Conservation (phyloP, 805 yeast genomes). For the Jamesozyma hellenica region DNA sequence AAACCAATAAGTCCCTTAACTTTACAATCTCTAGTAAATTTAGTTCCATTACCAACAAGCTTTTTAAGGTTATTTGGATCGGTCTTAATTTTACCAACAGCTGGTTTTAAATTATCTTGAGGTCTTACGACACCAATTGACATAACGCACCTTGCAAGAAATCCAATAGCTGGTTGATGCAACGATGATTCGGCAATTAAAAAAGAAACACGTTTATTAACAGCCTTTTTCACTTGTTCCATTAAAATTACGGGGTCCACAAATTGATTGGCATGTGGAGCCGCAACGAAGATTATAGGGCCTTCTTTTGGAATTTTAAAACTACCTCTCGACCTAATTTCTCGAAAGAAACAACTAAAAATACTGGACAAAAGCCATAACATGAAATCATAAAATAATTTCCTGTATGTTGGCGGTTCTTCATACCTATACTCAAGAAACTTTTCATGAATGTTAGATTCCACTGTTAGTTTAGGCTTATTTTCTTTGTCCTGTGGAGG, state of each 20-base stretch:
- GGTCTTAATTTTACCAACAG: conserved; percentile 54
- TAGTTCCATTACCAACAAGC: conserved; percentile 49
- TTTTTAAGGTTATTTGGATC: conserved; percentile 42
- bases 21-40: conserved; percentile 51
- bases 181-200: conserved; percentile 72
- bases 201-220: conserved; percentile 57
- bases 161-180: conserved; percentile 57
- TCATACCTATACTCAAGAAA: conserved; percentile 17
- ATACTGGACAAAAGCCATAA: conserved; percentile 40
- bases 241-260: conserved; percentile 72
- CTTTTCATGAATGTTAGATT: neutral
- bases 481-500: neutral
- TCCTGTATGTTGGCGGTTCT: conserved; percentile 33
- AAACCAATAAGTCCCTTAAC: conserved; percentile 62
- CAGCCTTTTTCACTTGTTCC: conserved; percentile 35
- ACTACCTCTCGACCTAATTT: conserved; percentile 81
- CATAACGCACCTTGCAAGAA: conserved; percentile 62
- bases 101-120: conserved; percentile 68
- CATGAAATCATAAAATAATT: conserved; percentile 40
- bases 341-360: conserved; percentile 72
- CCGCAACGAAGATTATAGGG: conserved; percentile 86
- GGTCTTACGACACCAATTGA: conserved; percentile 89
- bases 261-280: conserved; percentile 94
- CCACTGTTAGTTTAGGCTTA: neutral
- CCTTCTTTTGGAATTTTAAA: conserved; percentile 61